These are phyloP conservation scores for Ceratocystis albifundus DNA, from an alignment of 2,329 filamentous ascomycete genomes.

Conservation along the genomic window DNA sequence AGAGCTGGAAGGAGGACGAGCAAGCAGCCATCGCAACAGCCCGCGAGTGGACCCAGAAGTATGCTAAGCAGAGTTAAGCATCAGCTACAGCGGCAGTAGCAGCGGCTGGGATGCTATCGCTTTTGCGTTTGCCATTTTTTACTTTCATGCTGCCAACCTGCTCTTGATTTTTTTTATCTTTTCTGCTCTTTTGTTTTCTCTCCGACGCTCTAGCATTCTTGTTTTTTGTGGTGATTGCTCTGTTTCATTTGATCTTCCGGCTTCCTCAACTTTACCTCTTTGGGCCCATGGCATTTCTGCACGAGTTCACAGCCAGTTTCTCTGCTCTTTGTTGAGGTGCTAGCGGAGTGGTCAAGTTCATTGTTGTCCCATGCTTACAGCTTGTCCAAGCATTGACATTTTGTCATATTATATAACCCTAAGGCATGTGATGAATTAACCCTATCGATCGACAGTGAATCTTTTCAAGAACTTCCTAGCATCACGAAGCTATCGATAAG, in stretches of 20 bases:
- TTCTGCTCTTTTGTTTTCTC: not conserved
- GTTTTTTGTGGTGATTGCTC: not conserved
- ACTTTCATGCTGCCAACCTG: not conserved
- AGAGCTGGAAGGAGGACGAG: slow-evolving; percentile 96
- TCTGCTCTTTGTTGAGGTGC: not conserved
- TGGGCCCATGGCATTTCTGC: not conserved
- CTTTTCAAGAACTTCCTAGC: not conserved
- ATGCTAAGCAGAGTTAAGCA: slow-evolving; percentile 40
- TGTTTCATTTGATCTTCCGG: slow-evolving; percentile 1
- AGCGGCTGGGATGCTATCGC: not conserved
- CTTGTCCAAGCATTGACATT: too few relatives aligned
- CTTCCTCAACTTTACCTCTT: not conserved
- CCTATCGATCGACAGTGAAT: not conserved
- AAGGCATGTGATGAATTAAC: not conserved
- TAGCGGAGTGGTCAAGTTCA: not conserved
- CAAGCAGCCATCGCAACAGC: slow-evolving; percentile 84
- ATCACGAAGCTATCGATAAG: too few relatives aligned
- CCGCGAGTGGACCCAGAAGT: slow-evolving; percentile 78
- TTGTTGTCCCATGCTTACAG: not conserved
- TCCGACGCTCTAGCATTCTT: slow-evolving; percentile 3
- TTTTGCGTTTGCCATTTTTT: not conserved
- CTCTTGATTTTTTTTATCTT: slow-evolving; percentile 1
- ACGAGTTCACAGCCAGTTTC: not conserved
- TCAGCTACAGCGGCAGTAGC: not conserved
- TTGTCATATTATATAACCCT: not conserved